Evolutionary conservation across 2,329 filamentous ascomycete species (phyloP).

Genomic region (Magnaporthiopsis rhizophila): DNA sequence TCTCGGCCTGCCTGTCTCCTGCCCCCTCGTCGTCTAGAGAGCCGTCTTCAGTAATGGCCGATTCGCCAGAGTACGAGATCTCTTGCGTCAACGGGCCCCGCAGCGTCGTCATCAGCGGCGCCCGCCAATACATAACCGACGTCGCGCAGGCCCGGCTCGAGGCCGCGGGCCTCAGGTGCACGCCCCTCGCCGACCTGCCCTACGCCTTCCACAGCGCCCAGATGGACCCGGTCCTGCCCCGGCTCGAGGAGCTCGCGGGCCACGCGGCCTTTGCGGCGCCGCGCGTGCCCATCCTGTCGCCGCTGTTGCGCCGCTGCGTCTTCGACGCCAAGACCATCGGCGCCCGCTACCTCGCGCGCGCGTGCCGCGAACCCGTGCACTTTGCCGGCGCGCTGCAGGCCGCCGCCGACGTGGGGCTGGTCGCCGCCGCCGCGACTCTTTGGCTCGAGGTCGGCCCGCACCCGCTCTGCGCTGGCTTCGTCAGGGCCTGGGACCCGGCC

Average conservation of each 20-base stretch:
- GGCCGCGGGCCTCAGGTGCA: conserved; percentile 21
- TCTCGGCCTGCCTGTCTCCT: conserved; percentile 9
- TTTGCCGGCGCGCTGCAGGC: conserved; percentile 49
- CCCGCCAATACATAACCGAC: too few species aligned
- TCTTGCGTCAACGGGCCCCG: conserved; percentile 59
- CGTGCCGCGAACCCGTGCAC: conserved; percentile 57
- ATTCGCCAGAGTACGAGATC: conserved; percentile 22
- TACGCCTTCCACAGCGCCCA: conserved; percentile 30
- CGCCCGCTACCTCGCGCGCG: conserved; percentile 50
- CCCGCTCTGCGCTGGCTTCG: conserved; percentile 54
- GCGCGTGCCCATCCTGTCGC: conserved; percentile 45
- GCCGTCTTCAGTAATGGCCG: conserved; percentile 5
- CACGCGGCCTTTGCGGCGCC: conserved; percentile 34
- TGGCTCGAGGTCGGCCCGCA: conserved; percentile 66
- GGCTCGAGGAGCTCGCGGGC: conserved; percentile 36
- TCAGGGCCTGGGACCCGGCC: conserved; percentile 30
- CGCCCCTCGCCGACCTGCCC: conserved; percentile 23
- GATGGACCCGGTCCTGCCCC: conserved; percentile 32
- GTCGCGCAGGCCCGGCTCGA: conserved; percentile 23
- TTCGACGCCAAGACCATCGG: conserved; percentile 42
- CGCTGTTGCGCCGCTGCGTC: conserved; percentile 43
- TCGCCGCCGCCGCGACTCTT: conserved; percentile 34
- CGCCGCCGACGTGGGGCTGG: conserved; percentile 33
- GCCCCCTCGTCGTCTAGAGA: too few species aligned
- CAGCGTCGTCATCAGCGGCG: conserved; percentile 52